Conservation (phyloP, 805 yeast species). For the Candida palmyrensis region DNA sequence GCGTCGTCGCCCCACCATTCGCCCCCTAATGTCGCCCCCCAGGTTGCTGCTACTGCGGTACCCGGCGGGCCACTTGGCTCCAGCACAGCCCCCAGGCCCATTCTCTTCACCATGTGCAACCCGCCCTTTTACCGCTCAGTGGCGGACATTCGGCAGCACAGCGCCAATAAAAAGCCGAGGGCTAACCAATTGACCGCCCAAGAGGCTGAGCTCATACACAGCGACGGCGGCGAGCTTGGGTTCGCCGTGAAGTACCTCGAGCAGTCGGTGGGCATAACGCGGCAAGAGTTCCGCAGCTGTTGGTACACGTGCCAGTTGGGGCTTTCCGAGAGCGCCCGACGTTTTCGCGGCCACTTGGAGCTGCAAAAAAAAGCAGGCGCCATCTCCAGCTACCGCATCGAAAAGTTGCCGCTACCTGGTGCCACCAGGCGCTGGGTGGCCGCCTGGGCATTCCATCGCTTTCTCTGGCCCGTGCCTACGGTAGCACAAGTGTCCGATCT, state of each 20-base stretch:
- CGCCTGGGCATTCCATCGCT: slow-evolving; percentile 10
- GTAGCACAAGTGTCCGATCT: background rate
- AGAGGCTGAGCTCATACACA: slow-evolving; percentile 8
- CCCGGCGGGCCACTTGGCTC: too few species aligned
- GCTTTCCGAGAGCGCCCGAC: slow-evolving; percentile 7
- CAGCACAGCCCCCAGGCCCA: background rate
- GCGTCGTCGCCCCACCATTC: background rate
- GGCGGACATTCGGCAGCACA: slow-evolving; percentile 6
- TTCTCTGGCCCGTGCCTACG: background rate
- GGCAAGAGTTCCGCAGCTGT: slow-evolving; percentile 5
- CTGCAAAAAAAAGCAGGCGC: slow-evolving; percentile 1
- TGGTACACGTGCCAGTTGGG: slow-evolving; percentile 18
- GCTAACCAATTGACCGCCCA: slow-evolving; percentile 7
- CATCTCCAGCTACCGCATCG: slow-evolving; percentile 4
- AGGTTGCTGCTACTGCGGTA: slow-evolving; percentile 1
- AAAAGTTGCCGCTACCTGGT: slow-evolving; percentile 5
- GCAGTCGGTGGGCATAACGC: slow-evolving; percentile 6
- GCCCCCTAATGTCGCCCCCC: background rate
- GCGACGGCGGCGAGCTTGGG: slow-evolving; percentile 14
- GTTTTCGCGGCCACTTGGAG: slow-evolving; percentile 4
- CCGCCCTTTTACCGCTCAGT: slow-evolving; percentile 15
- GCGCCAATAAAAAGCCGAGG: slow-evolving; percentile 5
- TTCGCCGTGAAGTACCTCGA: slow-evolving; percentile 10
- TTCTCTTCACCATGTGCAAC: slow-evolving; percentile 14
- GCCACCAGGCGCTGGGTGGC: slow-evolving; percentile 15